Percentiles rank a stretch among this genome's conserved stretches.
These are phyloP conservation scores for Nannizziopsis barbatae DNA, from an alignment of 2,329 filamentous ascomycete genomes.

Conservation along the genomic window DNA sequence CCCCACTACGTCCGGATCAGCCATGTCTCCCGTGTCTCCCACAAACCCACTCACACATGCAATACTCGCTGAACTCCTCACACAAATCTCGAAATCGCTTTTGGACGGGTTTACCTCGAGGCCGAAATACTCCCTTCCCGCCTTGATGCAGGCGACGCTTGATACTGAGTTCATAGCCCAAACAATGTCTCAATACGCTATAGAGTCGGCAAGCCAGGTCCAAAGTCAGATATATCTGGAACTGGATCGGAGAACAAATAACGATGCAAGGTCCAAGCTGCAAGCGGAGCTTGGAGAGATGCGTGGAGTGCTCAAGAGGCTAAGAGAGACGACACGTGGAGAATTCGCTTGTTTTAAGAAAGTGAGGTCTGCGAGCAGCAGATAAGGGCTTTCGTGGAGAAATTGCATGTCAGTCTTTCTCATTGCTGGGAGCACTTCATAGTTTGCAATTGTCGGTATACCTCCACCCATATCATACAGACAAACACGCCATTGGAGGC, in stretches of 20 bases:
- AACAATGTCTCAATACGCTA: slow-evolving; percentile 81
- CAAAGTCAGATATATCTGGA: slow-evolving; percentile 89
- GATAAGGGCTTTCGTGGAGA: background rate
- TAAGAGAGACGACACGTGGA: slow-evolving; percentile 69
- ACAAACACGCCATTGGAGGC: too few relatives aligned
- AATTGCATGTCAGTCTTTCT: background rate
- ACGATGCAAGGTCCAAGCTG: slow-evolving; percentile 64
- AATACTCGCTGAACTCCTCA: slow-evolving; percentile 76
- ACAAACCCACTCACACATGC: slow-evolving; percentile 56
- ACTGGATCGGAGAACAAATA: slow-evolving; percentile 78
- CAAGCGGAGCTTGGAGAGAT: slow-evolving; percentile 85
- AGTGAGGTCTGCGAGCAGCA: slow-evolving; percentile 31
- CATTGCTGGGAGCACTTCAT: background rate
- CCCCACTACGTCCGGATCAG: slow-evolving; percentile 62
- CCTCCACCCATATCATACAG: too few relatives aligned
- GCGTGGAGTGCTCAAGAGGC: slow-evolving; percentile 71
- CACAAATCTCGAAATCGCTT: slow-evolving; percentile 68
- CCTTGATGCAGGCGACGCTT: slow-evolving; percentile 91
- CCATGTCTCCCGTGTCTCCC: slow-evolving; percentile 56
- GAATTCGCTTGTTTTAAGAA: slow-evolving; percentile 82
- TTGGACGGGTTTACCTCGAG: slow-evolving; percentile 65
- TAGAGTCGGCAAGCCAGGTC: slow-evolving; percentile 64
- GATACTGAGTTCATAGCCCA: slow-evolving; percentile 96
- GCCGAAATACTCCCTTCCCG: slow-evolving; percentile 59
- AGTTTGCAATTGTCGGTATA: too few relatives aligned